phyloP scores from a whole-genome alignment of 2,329 filamentous ascomycete species.

The Alternaria rosae region DNA sequence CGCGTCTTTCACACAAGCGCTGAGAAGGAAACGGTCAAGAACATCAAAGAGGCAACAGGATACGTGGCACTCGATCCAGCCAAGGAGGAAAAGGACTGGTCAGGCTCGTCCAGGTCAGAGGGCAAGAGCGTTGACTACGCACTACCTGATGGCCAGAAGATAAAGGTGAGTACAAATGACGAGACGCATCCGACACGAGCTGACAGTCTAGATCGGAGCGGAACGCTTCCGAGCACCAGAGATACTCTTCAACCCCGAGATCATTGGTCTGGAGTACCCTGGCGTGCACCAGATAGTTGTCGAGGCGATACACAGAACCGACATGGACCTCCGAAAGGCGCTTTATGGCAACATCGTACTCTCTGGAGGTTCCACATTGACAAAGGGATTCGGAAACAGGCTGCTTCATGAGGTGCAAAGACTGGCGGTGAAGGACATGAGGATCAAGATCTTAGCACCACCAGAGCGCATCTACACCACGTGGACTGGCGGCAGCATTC shows the following conservation, averaged over 20 bases:
- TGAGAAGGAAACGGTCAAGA: slow-evolving; percentile 97
- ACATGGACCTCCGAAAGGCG: slow-evolving; percentile 92
- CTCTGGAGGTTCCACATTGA: slow-evolving; percentile 93
- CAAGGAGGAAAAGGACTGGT: slow-evolving; percentile 97
- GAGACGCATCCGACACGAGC: slow-evolving; percentile 16
- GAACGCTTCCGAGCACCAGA: slow-evolving; percentile 96
- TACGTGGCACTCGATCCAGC: slow-evolving; percentile 91
- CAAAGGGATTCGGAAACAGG: slow-evolving; percentile 94
- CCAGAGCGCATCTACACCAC: slow-evolving; percentile 98
- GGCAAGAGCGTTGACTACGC: slow-evolving; percentile 85
- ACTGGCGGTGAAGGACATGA: slow-evolving; percentile 97
- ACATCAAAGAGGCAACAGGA: slow-evolving; percentile 94
- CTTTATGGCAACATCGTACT: slow-evolving; percentile 97
- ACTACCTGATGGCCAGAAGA: slow-evolving; percentile 89
- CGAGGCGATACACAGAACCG: slow-evolving; percentile 92
- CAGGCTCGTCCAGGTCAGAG: slow-evolving; percentile 75
- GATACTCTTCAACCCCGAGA: slow-evolving; percentile 96
- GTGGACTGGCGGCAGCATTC: slow-evolving; percentile 97
- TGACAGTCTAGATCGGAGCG: slow-evolving; percentile 73
- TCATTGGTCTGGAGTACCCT: slow-evolving; percentile 95
- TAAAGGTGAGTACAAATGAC: slow-evolving; percentile 69
- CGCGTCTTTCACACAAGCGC: slow-evolving; percentile 97
- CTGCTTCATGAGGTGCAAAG: slow-evolving; percentile 90
- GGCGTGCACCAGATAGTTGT: slow-evolving; percentile 98
- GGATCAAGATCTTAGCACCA: slow-evolving; percentile 98